phyloP scores from a whole-genome alignment of 305 asterid species.

The Solanum chacoense region DNA sequence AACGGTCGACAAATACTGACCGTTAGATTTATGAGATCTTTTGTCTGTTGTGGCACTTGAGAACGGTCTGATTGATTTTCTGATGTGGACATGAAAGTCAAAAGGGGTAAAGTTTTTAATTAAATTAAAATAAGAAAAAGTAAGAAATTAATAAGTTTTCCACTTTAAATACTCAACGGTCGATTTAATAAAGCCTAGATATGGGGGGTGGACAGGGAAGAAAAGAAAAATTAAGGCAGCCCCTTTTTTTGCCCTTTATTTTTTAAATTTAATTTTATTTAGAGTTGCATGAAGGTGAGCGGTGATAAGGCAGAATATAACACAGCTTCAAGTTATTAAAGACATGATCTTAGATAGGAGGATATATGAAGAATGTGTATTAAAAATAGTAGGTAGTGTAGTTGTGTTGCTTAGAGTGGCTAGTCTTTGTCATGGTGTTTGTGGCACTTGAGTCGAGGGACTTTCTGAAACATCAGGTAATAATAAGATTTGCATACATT shows the following conservation, averaged over 20 bases:
- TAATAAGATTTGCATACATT: too few relatives aligned
- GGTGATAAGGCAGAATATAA: too few relatives aligned
- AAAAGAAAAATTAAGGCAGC: neutral
- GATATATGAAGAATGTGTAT: too few relatives aligned
- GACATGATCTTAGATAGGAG: too few relatives aligned
- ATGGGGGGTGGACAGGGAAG: neutral
- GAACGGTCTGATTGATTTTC: conserved; percentile 30
- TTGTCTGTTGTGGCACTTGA: conserved; percentile 17
- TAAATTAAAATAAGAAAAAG: neutral
- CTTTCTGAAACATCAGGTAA: accelerated
- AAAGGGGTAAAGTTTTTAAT: conserved; percentile 3
- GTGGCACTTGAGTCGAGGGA: too few relatives aligned
- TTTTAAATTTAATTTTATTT: too few relatives aligned
- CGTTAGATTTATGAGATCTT: conserved; percentile 33
- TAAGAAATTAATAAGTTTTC: neutral
- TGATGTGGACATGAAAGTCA: conserved; percentile 30
- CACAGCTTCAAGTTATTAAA: accelerated
- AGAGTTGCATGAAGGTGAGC: neutral
- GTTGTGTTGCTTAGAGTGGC: too few relatives aligned
- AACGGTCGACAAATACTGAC: conserved; percentile 53
- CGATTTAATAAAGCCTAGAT: conserved; percentile 22
- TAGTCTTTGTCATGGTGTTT: too few relatives aligned
- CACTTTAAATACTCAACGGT: conserved; percentile 42
- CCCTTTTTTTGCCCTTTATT: neutral
- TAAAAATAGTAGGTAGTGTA: neutral